Percentiles rank a stretch among this genome's conserved stretches.
These are phyloP conservation scores for Graphilbum fragrans DNA, from an alignment of 2,329 filamentous ascomycete species.

Conservation along the genomic window DNA sequence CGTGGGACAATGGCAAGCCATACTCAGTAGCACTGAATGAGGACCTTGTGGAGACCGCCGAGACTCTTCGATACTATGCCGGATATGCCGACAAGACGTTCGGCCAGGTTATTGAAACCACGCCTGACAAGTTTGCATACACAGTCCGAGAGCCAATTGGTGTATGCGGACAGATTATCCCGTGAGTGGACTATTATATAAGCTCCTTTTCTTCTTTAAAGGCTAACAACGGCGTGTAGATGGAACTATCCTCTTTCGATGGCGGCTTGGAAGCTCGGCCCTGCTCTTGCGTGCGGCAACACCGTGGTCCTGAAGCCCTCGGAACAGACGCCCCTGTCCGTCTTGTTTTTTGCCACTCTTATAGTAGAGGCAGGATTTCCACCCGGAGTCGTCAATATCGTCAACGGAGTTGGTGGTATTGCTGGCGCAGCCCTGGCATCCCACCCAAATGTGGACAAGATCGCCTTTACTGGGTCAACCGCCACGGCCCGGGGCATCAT, in stretches of 20 bases:
- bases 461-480: conserved; percentile 62
- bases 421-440: conserved; percentile 53
- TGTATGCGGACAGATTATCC: conserved; percentile 65
- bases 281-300: conserved; percentile 52
- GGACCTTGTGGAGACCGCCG: conserved; percentile 39
- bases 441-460: conserved; percentile 54
- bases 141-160: conserved; percentile 66
- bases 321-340: conserved; percentile 52
- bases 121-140: conserved; percentile 60
- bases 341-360: conserved; percentile 50
- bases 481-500: conserved; percentile 58
- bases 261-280: conserved; percentile 67
- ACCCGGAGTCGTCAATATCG: conserved; percentile 60
- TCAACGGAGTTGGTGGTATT: conserved; percentile 55
- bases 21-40: conserved; percentile 52
- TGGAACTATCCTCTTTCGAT: conserved; percentile 72
- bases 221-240: too few relatives aligned
- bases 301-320: conserved; percentile 51
- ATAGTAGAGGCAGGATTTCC: conserved; percentile 65
- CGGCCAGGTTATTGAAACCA: conserved; percentile 65
- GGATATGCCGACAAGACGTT: conserved; percentile 72
- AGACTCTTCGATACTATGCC: conserved; percentile 59
- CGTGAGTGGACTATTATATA: too few relatives aligned
- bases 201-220: too few relatives aligned
- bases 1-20: conserved; percentile 73